These are phyloP conservation scores for Pugionium dolabratum DNA, from an alignment of 345 rosid species.

Conservation along the genomic window DNA sequence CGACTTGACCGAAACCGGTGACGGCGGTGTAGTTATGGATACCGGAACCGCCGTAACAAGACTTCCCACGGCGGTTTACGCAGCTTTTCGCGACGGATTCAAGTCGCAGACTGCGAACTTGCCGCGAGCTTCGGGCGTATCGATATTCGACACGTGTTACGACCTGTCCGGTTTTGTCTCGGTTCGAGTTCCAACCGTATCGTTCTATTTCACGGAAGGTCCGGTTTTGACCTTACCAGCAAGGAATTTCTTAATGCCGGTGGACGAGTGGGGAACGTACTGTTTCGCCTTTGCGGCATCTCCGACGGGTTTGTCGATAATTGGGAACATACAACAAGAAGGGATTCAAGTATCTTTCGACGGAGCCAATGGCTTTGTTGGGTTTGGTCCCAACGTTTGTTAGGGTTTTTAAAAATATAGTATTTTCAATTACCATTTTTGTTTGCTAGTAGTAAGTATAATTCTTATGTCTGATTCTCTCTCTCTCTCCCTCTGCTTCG, in stretches of 20 bases:
- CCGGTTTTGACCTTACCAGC: slow-evolving; percentile 88
- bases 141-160: slow-evolving; percentile 93
- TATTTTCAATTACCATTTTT: slow-evolving; percentile 23
- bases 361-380: slow-evolving; percentile 91
- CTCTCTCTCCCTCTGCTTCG: too few species aligned
- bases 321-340: slow-evolving; percentile 96
- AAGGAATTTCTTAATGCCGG: slow-evolving; percentile 85
- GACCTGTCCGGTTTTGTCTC: slow-evolving; percentile 67
- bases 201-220: slow-evolving; percentile 81
- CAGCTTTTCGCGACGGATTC: slow-evolving; percentile 69
- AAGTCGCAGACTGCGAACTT: slow-evolving; percentile 65
- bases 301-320: slow-evolving; percentile 69
- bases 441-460: slow-evolving; percentile 20
- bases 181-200: slow-evolving; percentile 87
- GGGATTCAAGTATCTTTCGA: slow-evolving; percentile 93
- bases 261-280: slow-evolving; percentile 77
- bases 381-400: slow-evolving; percentile 93
- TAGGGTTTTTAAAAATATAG: slow-evolving; percentile 31
- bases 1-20: slow-evolving; percentile 53
- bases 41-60: slow-evolving; percentile 96
- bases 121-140: slow-evolving; percentile 70
- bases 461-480: too few species aligned
- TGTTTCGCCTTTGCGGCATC: slow-evolving; percentile 92
- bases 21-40: slow-evolving; percentile 96
- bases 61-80: slow-evolving; percentile 67